phyloP scores from a whole-genome alignment of 768 basidiomycete genomes.

The Lactarius hatsudake region DNA sequence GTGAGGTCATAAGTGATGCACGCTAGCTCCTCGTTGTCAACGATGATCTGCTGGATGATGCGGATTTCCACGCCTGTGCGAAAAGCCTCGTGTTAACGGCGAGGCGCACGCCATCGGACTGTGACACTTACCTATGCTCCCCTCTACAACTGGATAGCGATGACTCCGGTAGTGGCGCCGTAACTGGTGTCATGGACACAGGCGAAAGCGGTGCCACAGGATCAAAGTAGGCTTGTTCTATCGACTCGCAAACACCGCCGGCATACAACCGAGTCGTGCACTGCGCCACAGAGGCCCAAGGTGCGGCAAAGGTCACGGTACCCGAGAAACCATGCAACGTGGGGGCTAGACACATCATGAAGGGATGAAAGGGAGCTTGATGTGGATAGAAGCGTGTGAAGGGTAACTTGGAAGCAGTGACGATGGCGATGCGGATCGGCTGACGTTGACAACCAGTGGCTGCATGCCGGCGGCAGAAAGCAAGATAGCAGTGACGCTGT shows the following conservation, averaged over 20 bases:
- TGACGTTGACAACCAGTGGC: conserved; percentile 58
- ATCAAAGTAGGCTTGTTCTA: conserved; percentile 53
- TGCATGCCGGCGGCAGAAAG: conserved; percentile 69
- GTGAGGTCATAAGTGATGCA: conserved; percentile 68
- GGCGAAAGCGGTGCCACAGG: conserved; percentile 34
- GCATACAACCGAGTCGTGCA: conserved; percentile 62
- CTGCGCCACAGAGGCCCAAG: conserved; percentile 54
- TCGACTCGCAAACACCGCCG: conserved; percentile 48
- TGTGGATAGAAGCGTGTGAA: conserved; percentile 47
- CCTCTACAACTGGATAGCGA: conserved; percentile 61
- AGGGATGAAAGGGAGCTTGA: conserved; percentile 59
- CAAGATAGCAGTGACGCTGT: conserved; percentile 42
- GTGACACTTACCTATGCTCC: conserved; percentile 55
- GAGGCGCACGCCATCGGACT: neutral
- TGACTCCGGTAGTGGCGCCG: conserved; percentile 65
- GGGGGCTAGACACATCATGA: conserved; percentile 49
- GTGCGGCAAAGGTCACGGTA: conserved; percentile 50
- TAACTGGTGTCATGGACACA: conserved; percentile 34
- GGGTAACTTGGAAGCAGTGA: conserved; percentile 36
- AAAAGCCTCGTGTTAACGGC: conserved; percentile 18
- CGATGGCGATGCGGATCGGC: conserved; percentile 44
- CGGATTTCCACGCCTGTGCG: conserved; percentile 47
- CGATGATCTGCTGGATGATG: conserved; percentile 68
- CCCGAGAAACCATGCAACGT: conserved; percentile 64
- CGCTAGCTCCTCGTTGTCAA: conserved; percentile 61